Conservation (phyloP, 345 rosid genomes). For the Punica granatum region DNA sequence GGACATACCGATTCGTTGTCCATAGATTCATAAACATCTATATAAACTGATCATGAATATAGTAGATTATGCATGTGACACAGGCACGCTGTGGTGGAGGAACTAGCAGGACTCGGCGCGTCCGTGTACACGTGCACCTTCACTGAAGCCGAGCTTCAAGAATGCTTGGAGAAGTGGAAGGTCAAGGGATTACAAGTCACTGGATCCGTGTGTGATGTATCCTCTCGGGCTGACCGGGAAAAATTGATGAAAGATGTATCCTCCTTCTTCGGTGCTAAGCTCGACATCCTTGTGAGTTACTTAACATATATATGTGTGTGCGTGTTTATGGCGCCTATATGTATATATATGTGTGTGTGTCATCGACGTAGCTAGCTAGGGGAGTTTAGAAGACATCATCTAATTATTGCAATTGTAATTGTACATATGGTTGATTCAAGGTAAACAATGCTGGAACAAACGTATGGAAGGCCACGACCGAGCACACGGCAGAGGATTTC, state of each 20-base stretch:
- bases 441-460: slow-evolving; percentile 48
- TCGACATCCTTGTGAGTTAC: slow-evolving; percentile 42
- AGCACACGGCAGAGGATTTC: slow-evolving; percentile 31
- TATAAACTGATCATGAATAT: not conserved
- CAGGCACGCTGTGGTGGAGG: slow-evolving; percentile 48
- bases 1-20: too few species aligned
- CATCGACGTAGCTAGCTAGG: too few species aligned
- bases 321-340: too few species aligned
- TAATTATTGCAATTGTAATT: too few species aligned
- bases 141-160: slow-evolving; percentile 6
- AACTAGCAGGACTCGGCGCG: slow-evolving; percentile 44
- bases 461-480: slow-evolving; percentile 25
- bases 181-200: slow-evolving; percentile 33
- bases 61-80: not conserved
- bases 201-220: slow-evolving; percentile 46
- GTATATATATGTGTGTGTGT: too few species aligned
- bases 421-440: too few species aligned
- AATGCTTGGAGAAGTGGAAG: slow-evolving; percentile 36
- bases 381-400: too few species aligned
- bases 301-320: not conserved
- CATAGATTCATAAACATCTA: not conserved
- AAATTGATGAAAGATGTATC: slow-evolving; percentile 30
- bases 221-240: slow-evolving; percentile 31
- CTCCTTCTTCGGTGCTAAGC: slow-evolving; percentile 30
- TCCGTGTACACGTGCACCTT: slow-evolving; percentile 36